A percentile compares a stretch with the other conserved stretches of the same genome.
Evolutionary conservation across 2,329 filamentous ascomycete species (phyloP).

Genomic region (Phaeosphaeriaceae sp.): DNA sequence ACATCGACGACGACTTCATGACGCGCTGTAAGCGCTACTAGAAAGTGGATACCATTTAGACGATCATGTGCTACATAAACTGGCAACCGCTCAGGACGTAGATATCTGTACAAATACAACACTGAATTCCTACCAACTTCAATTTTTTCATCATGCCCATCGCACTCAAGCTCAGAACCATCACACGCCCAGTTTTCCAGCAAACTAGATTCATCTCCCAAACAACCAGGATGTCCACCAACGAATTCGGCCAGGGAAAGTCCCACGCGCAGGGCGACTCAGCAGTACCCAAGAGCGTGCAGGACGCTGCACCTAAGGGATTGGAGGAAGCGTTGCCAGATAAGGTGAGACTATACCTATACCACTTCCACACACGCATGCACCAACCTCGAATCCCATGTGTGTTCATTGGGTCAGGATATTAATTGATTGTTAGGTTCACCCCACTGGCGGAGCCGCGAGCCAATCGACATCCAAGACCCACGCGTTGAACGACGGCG

Average conservation of each 20-base stretch:
- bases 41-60: background rate
- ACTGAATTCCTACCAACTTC: background rate
- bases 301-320: slow-evolving; percentile 48
- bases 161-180: slow-evolving; percentile 24
- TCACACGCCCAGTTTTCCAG: slow-evolving; percentile 24
- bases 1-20: slow-evolving; percentile 1
- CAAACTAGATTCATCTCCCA: slow-evolving; percentile 17
- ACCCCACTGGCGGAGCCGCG: slow-evolving; percentile 46
- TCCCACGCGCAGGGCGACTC: slow-evolving; percentile 52
- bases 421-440: slow-evolving; percentile 27
- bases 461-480: slow-evolving; percentile 44
- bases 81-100: background rate
- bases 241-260: slow-evolving; percentile 49
- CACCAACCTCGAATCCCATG: too few relatives aligned
- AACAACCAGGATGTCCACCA: slow-evolving; percentile 36
- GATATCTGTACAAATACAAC: background rate
- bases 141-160: slow-evolving; percentile 22
- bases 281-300: slow-evolving; percentile 48
- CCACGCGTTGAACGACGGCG: slow-evolving; percentile 49
- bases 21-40: background rate
- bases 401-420: too few relatives aligned
- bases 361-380: too few relatives aligned
- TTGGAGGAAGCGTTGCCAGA: slow-evolving; percentile 52
- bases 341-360: slow-evolving; percentile 19
- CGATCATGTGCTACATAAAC: slow-evolving; percentile 9